These are phyloP conservation scores for Fraxinus sp. DNA, from an alignment of 305 asterid genomes.

Conservation along the genomic window DNA sequence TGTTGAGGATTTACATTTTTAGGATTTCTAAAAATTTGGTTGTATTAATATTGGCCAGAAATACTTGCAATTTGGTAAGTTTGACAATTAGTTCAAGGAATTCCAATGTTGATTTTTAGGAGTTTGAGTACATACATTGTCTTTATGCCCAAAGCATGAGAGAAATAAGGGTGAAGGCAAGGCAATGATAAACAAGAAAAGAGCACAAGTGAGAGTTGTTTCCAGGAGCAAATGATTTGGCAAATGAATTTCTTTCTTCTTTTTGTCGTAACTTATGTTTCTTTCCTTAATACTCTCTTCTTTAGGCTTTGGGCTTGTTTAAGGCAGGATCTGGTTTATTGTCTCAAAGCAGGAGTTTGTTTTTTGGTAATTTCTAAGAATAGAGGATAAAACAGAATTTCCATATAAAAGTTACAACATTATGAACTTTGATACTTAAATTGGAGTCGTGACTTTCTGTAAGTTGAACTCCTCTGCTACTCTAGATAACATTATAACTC, in stretches of 20 bases:
- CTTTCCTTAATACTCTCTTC: not conserved
- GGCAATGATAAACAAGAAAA: not conserved
- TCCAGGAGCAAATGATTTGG: not conserved
- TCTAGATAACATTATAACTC: not conserved
- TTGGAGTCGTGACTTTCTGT: not conserved
- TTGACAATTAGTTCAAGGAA: conserved; percentile 17
- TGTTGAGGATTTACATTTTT: not conserved
- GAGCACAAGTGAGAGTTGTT: not conserved
- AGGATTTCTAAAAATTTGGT: not conserved
- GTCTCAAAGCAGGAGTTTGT: not conserved
- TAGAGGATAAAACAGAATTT: not conserved
- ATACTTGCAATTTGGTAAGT: conserved; percentile 1
- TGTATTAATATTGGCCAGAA: conserved; percentile 15
- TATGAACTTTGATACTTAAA: not conserved
- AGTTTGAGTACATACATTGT: conserved; percentile 5
- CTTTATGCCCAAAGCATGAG: not conserved
- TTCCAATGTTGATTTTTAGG: conserved; percentile 2
- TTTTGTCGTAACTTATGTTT: not conserved
- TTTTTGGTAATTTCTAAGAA: not conserved
- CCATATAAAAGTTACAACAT: not conserved
- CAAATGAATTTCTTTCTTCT: not conserved
- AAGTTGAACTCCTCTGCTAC: not conserved
- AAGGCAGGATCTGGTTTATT: not conserved
- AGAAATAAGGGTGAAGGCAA: not conserved
- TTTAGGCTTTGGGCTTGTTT: not conserved